Conservation (phyloP, 169 alveolate species). For the Toxoplasma gondii region DNA sequence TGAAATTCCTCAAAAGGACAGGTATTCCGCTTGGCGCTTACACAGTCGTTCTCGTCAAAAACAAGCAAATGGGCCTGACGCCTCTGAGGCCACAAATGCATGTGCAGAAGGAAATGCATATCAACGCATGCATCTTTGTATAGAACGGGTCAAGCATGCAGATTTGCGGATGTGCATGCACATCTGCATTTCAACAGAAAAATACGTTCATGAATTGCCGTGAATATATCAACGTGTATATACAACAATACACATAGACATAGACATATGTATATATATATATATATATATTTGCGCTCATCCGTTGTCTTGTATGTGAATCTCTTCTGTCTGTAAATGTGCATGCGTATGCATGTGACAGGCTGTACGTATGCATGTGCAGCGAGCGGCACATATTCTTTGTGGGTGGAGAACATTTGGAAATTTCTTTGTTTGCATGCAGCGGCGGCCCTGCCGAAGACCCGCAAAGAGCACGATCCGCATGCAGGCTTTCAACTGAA, state of each 20-base stretch:
- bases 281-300: too few relatives aligned
- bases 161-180: neutral
- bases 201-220: neutral
- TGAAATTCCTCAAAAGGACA: neutral
- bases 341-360: neutral
- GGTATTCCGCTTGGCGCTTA: neutral
- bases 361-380: neutral
- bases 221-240: neutral
- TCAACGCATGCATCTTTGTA: neutral
- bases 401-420: neutral
- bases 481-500: constrained; percentile 35
- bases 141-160: neutral
- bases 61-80: neutral
- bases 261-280: neutral
- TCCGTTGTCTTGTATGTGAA: too few relatives aligned
- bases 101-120: neutral
- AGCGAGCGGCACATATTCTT: neutral
- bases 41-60: neutral
- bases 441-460: constrained; percentile 14
- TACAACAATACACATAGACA: neutral
- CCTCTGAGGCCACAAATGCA: neutral
- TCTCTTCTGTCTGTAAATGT: too few relatives aligned
- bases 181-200: neutral
- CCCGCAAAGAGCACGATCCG: constrained; percentile 35
- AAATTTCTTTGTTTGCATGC: neutral